phyloP scores from a whole-genome alignment of 352 stramenopile species.

The Blastocystis hominis region DNA sequence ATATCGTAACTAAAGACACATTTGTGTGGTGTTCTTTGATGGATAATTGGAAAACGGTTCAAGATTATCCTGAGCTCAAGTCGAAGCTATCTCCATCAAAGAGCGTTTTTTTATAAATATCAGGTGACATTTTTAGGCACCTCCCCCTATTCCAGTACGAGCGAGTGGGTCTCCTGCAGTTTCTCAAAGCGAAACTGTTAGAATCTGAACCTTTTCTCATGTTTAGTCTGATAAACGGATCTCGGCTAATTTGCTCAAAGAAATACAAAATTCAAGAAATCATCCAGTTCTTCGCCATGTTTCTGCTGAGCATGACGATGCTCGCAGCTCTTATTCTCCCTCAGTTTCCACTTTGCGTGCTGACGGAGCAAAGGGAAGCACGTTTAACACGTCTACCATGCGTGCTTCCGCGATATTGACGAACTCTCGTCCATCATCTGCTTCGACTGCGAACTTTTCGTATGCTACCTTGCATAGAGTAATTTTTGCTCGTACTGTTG shows the following conservation, averaged over 20 bases:
- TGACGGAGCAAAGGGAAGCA: neutral
- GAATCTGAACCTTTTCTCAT: neutral
- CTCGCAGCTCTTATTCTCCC: neutral
- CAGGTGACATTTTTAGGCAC: neutral
- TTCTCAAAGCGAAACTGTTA: neutral
- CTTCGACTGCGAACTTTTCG: neutral
- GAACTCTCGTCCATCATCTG: neutral
- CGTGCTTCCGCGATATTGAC: neutral
- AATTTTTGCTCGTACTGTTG: no score
- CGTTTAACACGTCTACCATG: neutral
- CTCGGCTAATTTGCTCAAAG: conserved; percentile 8
- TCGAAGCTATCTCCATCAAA: neutral
- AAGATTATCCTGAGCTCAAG: neutral
- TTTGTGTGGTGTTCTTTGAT: conserved; percentile 45
- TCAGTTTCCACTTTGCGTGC: neutral
- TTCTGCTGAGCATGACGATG: neutral
- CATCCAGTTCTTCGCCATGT: neutral
- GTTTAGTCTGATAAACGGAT: neutral
- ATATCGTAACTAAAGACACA: neutral
- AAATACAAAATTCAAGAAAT: conserved; percentile 13
- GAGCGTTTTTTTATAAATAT: neutral
- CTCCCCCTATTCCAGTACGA: conserved; percentile 9
- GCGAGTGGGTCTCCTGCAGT: neutral
- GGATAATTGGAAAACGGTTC: conserved; percentile 38
- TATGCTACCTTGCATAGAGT: no score